phyloP scores from a whole-genome alignment of 1,284 basidiomycete species.

The Rhodofomes roseus region DNA sequence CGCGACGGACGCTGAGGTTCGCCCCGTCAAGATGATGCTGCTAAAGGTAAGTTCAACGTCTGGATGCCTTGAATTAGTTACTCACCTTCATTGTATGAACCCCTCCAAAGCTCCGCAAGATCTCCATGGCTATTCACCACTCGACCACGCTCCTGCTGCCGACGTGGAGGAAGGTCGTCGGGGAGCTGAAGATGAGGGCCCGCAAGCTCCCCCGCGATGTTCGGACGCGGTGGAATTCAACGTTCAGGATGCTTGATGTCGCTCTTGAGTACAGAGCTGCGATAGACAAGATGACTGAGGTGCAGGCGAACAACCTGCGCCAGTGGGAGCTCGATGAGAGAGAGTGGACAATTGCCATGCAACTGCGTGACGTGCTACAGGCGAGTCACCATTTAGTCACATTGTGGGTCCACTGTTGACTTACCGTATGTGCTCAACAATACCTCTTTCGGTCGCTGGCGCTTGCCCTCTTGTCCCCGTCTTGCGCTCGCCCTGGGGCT shows the following conservation, averaged over 20 bases:
- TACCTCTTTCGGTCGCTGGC: too few relatives aligned
- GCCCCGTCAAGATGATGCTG: slow-evolving; percentile 14
- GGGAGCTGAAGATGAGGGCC: slow-evolving; percentile 4
- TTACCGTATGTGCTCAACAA: too few relatives aligned
- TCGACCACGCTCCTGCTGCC: slow-evolving; percentile 23
- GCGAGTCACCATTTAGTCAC: slow-evolving; percentile 7
- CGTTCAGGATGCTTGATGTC: slow-evolving; percentile 11
- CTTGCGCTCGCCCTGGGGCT: too few relatives aligned
- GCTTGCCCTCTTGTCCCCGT: too few relatives aligned
- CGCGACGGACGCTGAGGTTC: slow-evolving; percentile 5
- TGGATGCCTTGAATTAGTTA: too few relatives aligned
- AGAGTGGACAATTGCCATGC: slow-evolving; percentile 19
- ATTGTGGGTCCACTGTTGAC: background rate
- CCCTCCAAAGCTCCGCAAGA: slow-evolving; percentile 19
- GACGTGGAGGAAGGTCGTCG: slow-evolving; percentile 11
- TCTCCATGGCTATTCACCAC: slow-evolving; percentile 26
- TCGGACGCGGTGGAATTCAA: slow-evolving; percentile 33
- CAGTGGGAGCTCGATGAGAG: slow-evolving; percentile 12
- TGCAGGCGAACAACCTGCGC: slow-evolving; percentile 10
- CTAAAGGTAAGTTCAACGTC: background rate
- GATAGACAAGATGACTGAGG: background rate
- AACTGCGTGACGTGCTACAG: slow-evolving; percentile 26
- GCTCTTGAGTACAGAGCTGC: background rate
- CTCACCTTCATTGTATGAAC: too few relatives aligned
- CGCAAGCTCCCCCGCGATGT: slow-evolving; percentile 29